phyloP scores from a whole-genome alignment of 2,329 filamentous ascomycete genomes.

The Pseudogymnoascus sp. region DNA sequence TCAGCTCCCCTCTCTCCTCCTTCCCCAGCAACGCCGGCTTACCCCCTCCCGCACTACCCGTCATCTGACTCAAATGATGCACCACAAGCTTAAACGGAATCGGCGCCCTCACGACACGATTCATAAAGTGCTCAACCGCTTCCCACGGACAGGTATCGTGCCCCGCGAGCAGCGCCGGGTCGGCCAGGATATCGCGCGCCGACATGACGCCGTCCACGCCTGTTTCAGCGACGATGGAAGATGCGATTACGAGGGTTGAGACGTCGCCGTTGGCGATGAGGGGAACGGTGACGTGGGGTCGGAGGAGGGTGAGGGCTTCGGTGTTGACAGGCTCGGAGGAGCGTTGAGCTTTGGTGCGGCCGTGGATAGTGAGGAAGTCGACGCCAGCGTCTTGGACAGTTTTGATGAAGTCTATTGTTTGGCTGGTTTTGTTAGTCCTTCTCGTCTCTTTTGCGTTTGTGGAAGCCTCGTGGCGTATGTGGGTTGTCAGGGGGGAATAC shows the following conservation, averaged over 20 bases:
- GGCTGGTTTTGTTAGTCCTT: neutral
- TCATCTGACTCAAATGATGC: conserved; percentile 64
- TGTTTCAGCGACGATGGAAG: conserved; percentile 31
- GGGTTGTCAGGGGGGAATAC: conserved; percentile 23
- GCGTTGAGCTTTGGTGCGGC: conserved; percentile 54
- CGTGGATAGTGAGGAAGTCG: conserved; percentile 66
- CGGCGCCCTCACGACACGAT: conserved; percentile 48
- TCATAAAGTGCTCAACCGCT: conserved; percentile 57
- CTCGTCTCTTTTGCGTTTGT: neutral
- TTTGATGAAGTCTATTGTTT: conserved; percentile 54
- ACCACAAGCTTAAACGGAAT: conserved; percentile 57
- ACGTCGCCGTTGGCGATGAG: conserved; percentile 65
- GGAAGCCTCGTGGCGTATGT: too few species aligned
- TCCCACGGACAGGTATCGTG: conserved; percentile 52
- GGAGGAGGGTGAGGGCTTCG: conserved; percentile 45
- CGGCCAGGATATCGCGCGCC: conserved; percentile 59
- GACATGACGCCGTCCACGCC: conserved; percentile 61
- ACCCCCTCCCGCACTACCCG: conserved; percentile 37
- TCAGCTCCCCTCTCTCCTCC: conserved; percentile 47
- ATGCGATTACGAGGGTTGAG: conserved; percentile 42
- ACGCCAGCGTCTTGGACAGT: conserved; percentile 53
- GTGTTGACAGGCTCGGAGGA: conserved; percentile 56
- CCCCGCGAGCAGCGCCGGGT: conserved; percentile 58
- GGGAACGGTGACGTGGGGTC: conserved; percentile 48
- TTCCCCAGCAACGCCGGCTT: conserved; percentile 37